Evolutionary conservation across 768 basidiomycete species (phyloP).

Genomic region (Coprinopsis marcescibilis): DNA sequence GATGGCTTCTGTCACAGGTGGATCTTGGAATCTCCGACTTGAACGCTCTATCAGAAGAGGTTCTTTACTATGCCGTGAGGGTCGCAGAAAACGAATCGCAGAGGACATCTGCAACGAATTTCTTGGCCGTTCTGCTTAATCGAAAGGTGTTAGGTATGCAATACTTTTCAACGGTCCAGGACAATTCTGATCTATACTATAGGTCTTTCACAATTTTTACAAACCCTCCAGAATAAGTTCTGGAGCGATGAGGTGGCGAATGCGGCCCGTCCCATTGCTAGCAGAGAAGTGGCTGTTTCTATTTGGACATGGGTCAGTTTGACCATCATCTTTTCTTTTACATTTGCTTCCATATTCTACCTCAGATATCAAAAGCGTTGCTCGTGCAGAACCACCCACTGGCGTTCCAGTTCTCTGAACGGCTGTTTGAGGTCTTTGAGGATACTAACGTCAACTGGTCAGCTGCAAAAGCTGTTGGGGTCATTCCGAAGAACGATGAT

Average conservation of each 20-base stretch:
- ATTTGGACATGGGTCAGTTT: slow-evolving; percentile 64
- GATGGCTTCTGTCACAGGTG: slow-evolving; percentile 49
- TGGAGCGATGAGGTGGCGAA: not conserved
- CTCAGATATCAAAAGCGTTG: slow-evolving; percentile 79
- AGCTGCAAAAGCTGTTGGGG: slow-evolving; percentile 72
- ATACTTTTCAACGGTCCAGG: no score
- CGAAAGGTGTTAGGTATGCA: slow-evolving; percentile 71
- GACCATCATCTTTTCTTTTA: not conserved
- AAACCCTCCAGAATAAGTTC: not conserved
- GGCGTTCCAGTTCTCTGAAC: slow-evolving; percentile 50
- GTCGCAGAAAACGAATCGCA: slow-evolving; percentile 44
- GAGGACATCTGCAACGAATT: slow-evolving; percentile 47
- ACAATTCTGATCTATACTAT: not conserved
- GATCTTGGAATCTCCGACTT: slow-evolving; percentile 43
- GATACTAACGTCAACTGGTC: slow-evolving; percentile 62
- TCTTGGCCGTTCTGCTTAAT: slow-evolving; percentile 70
- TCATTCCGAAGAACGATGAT: slow-evolving; percentile 53
- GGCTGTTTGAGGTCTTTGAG: slow-evolving; percentile 63
- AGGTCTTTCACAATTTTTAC: not conserved
- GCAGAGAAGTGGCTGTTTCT: not conserved
- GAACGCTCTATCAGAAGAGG: slow-evolving; percentile 42
- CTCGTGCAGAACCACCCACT: slow-evolving; percentile 65
- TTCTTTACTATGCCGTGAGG: slow-evolving; percentile 58
- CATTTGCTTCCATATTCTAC: not conserved
- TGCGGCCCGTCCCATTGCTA: not conserved